phyloP scores from a whole-genome alignment of 164 flowering plant species.

The Santalum album region DNA sequence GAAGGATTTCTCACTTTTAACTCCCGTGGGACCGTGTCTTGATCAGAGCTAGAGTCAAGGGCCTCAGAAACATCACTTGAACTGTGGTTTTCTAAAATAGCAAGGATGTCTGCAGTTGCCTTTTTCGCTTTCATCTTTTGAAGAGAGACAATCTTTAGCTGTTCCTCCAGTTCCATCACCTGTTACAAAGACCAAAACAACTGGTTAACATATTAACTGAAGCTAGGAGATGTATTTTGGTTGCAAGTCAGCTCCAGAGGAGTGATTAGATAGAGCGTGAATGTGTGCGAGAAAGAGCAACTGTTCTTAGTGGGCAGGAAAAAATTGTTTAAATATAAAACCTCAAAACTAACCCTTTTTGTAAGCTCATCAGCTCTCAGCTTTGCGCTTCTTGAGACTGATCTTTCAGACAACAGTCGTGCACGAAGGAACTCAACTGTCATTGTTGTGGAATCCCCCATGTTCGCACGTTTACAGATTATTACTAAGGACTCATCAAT shows the following conservation, averaged over 20 bases:
- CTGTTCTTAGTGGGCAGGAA: too few species aligned
- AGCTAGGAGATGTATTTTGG: too few species aligned
- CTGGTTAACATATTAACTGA: not conserved
- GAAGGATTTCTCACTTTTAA: conserved; percentile 20
- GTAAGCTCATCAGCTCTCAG: conserved; percentile 83
- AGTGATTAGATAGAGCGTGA: too few species aligned
- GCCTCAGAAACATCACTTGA: conserved; percentile 48
- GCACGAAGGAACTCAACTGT: conserved; percentile 88
- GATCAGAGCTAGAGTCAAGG: conserved; percentile 55
- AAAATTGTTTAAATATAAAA: too few species aligned
- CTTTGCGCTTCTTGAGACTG: conserved; percentile 68
- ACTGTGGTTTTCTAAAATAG: conserved; percentile 56
- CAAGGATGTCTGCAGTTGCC: conserved; percentile 70
- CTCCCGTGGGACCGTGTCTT: conserved; percentile 28
- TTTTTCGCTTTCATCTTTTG: conserved; percentile 78
- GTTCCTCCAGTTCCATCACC: conserved; percentile 80
- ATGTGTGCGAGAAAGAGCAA: too few species aligned
- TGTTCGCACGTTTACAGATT: conserved; percentile 19
- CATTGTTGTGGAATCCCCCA: conserved; percentile 58
- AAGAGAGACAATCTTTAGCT: conserved; percentile 52
- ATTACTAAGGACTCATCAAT: not conserved
- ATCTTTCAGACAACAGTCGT: conserved; percentile 74
- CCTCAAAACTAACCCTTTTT: conserved; percentile 46
- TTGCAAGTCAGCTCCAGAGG: too few species aligned
- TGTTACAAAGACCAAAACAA: conserved; percentile 14